Conservation (phyloP, 208 protist species). For the Strigomonas culicis region DNA sequence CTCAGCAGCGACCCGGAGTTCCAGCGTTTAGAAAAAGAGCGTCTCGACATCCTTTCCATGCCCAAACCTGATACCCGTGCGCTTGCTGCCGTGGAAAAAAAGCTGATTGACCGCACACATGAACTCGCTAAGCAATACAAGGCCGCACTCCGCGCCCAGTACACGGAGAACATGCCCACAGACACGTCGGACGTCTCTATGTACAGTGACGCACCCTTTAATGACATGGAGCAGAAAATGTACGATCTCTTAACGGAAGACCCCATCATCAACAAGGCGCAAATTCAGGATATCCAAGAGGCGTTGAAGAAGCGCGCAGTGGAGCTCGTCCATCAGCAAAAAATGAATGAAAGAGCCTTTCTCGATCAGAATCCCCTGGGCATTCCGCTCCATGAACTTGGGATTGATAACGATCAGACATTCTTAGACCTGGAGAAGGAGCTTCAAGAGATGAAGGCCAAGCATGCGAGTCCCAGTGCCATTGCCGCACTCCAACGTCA, state of each 20-base stretch:
- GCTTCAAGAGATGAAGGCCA: constrained; percentile 12
- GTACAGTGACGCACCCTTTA: constrained; percentile 36
- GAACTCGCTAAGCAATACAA: constrained; percentile 34
- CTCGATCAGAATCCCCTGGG: constrained; percentile 44
- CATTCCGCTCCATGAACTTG: constrained; percentile 28
- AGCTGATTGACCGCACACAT: constrained; percentile 29
- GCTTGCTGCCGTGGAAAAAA: constrained; percentile 29
- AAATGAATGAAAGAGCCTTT: constrained; percentile 20
- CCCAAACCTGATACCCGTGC: constrained; percentile 17
- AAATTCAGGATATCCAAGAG: constrained; percentile 40
- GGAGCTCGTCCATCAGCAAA: constrained; percentile 31
- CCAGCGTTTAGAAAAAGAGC: constrained; percentile 32
- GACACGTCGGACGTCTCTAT: constrained; percentile 23
- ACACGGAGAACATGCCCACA: constrained; percentile 20
- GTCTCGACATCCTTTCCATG: constrained; percentile 32
- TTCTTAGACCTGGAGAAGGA: constrained; percentile 34
- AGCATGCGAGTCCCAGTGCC: background rate
- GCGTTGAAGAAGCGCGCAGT: constrained; percentile 30
- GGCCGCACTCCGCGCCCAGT: constrained; percentile 26
- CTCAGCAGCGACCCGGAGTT: constrained; percentile 44
- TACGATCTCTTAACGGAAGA: constrained; percentile 33
- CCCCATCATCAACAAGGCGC: constrained; percentile 18
- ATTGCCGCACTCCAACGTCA: constrained; percentile 18
- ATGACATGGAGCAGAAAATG: constrained; percentile 50
- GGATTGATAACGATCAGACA: constrained; percentile 23